Evolutionary conservation across 345 rosid genomes (phyloP), one percentile per base, ranked within the genome.

Genomic region (Gossypium arboreum): DNA sequence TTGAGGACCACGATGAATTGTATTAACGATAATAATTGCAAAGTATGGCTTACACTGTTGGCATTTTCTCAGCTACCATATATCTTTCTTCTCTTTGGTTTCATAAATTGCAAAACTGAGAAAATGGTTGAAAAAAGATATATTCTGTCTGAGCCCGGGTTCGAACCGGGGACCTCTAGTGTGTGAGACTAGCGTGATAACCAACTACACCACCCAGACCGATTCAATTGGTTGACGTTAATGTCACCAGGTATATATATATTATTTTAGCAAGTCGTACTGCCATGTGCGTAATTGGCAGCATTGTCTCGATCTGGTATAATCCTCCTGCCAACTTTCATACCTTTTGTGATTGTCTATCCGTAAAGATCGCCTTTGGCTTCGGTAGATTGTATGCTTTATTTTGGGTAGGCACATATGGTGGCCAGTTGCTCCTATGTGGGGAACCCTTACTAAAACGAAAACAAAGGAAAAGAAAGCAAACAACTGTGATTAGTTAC

Each of bases 81-180:
- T 15, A 11, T 48, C 15, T 12, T 48, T 13, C 4, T 12, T 48
- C 4, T 48, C 52, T 48, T 48, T 48, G 16, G 17, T 48, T 48
- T 13, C 12, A 34, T 34, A 34, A 34, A 5, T 34, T 48, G 15
- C 51, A 54, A 16, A 54, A 17, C 17, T 17, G 57, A 17, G n/a
- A 51, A 16, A 51, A 16, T 4, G 55, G 15, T 13, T 50, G 54
- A 50, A 12, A 15, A 15, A 7, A 4, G 0, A 20, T 15, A 16
- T 5, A 0, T 0, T 34, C 1, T 89, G 89, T 81, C 87, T 86
- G 82, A 86, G 88, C 84, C 88, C 84, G 88, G 87, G 82, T 85
- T 91, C 86, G 87, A 87, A 88, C 83, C 81, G 81, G 88, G 87
- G 88, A 86, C 86, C 92, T 88, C 85, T 90, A 2, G 89, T 86